Evolutionary conservation across 176 grass and related monocot genomes (phyloP).

Genomic region (Alloteropsis semialata): DNA sequence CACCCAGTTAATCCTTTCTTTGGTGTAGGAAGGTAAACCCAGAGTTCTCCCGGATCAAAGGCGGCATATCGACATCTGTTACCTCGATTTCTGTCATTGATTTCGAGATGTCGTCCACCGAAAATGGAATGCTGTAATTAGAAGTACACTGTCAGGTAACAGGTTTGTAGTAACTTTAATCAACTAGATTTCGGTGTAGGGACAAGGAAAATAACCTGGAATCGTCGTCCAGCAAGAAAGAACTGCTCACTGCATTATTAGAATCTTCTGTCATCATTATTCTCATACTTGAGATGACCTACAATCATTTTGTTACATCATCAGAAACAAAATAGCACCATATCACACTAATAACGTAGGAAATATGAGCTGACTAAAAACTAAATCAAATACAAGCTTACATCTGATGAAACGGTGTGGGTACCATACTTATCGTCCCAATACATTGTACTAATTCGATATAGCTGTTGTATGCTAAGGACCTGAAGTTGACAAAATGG

Average conservation of each 20-base stretch:
- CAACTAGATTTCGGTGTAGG: slow-evolving; percentile 18
- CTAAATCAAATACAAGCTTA: slow-evolving; percentile 46
- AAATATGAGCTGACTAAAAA: neutral
- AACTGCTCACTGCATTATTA: slow-evolving; percentile 76
- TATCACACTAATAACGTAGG: slow-evolving; percentile 11
- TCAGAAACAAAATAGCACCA: slow-evolving; percentile 1
- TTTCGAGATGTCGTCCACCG: slow-evolving; percentile 87
- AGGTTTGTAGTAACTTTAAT: neutral
- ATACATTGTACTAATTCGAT: slow-evolving; percentile 99
- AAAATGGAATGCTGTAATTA: slow-evolving; percentile 82
- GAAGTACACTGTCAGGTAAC: slow-evolving; percentile 23
- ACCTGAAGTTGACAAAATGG: slow-evolving; percentile 54
- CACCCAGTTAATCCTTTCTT: slow-evolving; percentile 63
- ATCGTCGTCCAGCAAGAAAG: slow-evolving; percentile 98
- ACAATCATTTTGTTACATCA: slow-evolving; percentile 20
- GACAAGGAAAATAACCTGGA: slow-evolving; percentile 62
- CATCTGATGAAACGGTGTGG: slow-evolving; percentile 96
- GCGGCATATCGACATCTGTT: slow-evolving; percentile 70
- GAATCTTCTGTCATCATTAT: slow-evolving; percentile 94
- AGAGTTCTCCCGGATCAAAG: slow-evolving; percentile 69
- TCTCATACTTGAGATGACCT: slow-evolving; percentile 97
- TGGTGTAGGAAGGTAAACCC: slow-evolving; percentile 76
- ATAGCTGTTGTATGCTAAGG: slow-evolving; percentile 99
- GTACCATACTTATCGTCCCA: slow-evolving; percentile 99
- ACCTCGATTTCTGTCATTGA: slow-evolving; percentile 85